Base-by-base conservation (phyloP, 23 red algal species). In the Gracilaria caudata region DNA sequence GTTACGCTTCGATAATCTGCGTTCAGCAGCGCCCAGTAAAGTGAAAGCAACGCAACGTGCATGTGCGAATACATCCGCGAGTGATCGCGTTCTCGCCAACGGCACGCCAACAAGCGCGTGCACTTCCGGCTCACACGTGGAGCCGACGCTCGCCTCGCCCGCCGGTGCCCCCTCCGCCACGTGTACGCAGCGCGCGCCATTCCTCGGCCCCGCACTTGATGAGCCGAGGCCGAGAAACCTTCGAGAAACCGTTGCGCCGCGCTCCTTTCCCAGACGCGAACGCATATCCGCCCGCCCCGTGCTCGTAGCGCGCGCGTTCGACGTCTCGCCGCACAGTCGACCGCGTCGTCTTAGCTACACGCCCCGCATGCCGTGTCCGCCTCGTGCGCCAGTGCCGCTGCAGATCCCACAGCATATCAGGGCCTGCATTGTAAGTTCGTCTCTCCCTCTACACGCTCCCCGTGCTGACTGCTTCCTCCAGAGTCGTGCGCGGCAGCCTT, bases 291-390 rank as follows among this genome's bases (percentile, higher is more conserved):
- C n/a, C n/a, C n/a, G n/a, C n/a, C n/a, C n/a, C 19, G 49, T 41
- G 5, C 32, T 34, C 64, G 36, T 36, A 0, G 32, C 66, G 26
- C 17, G 66, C 66, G 34, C 29, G 0, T 75, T 38, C 54, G 6
- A 7, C 54, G 46, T 55, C 1, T 6, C 16, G 1, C 78, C 55
- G 3, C 55, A 39, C 30, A 46, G 23, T 33, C 35, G 53, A 29
- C 51, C 21, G 12, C 55, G 33, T 10, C 78, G 29, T 45, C 21
- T n/a, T 24, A 14, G 25, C 46, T 10, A 75, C 72, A 23, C 72
- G 37, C 43, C 77, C 56, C 77, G 77, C n/a, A 80, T 80, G 77
- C 53, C 56, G 77, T 32, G 35, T 19, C 40, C 70, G 29, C 70
- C 70, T 3, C 70, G 43, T 21, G 38, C 77, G 34, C 51, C 77